These are phyloP conservation scores for Scheffersomyces spartinae DNA, from an alignment of 805 yeast genomes.

Conservation along the genomic window DNA sequence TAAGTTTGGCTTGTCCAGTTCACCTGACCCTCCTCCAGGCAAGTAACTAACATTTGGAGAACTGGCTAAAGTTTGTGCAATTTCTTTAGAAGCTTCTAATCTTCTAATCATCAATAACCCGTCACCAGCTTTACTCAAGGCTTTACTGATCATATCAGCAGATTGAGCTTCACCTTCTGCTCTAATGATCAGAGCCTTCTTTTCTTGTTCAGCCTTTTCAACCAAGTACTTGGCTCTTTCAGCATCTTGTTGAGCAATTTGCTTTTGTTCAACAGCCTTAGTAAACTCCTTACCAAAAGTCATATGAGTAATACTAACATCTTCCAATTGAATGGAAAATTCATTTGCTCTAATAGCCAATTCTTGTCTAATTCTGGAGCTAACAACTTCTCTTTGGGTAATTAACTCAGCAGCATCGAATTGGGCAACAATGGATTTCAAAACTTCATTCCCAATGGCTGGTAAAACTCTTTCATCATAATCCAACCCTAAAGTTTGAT, in stretches of 20 bases:
- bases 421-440: constrained; percentile 84
- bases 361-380: constrained; percentile 80
- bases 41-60: constrained; percentile 83
- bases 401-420: constrained; percentile 94
- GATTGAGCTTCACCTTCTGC: constrained; percentile 99
- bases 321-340: constrained; percentile 86
- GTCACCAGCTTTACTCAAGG: constrained; percentile 89
- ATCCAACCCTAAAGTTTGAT: constrained; percentile 85
- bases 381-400: constrained; percentile 92
- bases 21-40: constrained; percentile 42
- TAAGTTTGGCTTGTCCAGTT: constrained; percentile 29
- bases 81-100: constrained; percentile 92
- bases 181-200: constrained; percentile 87
- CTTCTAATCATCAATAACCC: constrained; percentile 89
- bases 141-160: constrained; percentile 89
- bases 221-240: constrained; percentile 91
- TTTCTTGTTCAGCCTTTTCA: constrained; percentile 94
- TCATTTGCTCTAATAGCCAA: constrained; percentile 73
- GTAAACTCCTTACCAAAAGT: constrained; percentile 95
- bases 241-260: constrained; percentile 98
- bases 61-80: constrained; percentile 75
- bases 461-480: constrained; percentile 93
- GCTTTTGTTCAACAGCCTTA: constrained; percentile 96
- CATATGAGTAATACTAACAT: constrained; percentile 95
- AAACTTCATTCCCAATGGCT: constrained; percentile 83